Base-by-base conservation (phyloP, 2,329 filamentous ascomycete species). In the Claviceps humidiphila region DNA sequence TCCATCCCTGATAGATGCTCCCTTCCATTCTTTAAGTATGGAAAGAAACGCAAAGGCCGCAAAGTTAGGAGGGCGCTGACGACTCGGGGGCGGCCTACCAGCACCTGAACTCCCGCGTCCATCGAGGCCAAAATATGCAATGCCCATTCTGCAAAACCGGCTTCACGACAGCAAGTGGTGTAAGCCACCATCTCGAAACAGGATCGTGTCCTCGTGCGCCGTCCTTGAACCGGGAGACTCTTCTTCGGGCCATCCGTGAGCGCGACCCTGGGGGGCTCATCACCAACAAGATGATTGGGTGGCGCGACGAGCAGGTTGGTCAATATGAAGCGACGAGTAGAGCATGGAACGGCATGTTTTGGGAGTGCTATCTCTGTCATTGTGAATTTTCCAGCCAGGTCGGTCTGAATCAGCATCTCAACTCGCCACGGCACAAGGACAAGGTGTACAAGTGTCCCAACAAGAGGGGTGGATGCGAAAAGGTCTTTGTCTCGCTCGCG, bases 31-130 rank as follows among this genome's bases (percentile, higher is more conserved):
- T 11, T 4, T 9, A 34, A 11, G 30, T 34, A 34, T 34, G 9
- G 30, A 11, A 11, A 34, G 30, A 34, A 34, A 34, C 11, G 9
- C 9, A 34, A 34, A 34, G 30, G 30, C 30, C 30, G 9, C 9
- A 11, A 34, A 34, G 9, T 11, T 34, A 34, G 30, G 30, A 4
- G 9, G 30, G 30, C 30, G 30, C 9, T 34, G 30, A 34, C 9
- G 9, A 34, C 9, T 34, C 4, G 4, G 24, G 8, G 1, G 17
- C 3, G 37, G 9, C 7, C 11, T n/a, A 41, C 30, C 39, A 82
- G 79, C 80, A 84, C 55, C 67, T 77, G 6, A 74, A 74, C 37
- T 82, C 78, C 0, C 66, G 65, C 6, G 58, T 61, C 49, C 80
- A 85, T 56, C 68, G 68, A 0, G 72, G 73, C 51, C 53, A 47